Conservation (phyloP, 257 asterid species). For the Plantago ovata region DNA sequence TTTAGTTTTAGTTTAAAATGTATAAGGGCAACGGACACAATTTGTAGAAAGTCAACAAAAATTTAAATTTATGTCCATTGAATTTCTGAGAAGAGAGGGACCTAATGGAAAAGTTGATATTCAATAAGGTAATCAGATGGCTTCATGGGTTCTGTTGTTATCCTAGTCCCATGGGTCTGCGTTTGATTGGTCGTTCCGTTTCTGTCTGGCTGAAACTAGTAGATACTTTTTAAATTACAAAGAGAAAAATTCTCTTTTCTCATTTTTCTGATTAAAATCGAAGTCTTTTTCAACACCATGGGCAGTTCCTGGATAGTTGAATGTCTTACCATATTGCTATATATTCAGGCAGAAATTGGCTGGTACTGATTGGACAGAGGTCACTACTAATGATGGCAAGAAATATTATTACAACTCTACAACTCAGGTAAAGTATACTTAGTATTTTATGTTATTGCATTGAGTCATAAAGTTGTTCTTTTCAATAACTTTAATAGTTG, state of each 20-base stretch:
- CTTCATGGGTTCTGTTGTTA: no score
- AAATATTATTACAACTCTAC: slow-evolving; percentile 70
- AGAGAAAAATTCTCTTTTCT: neutral
- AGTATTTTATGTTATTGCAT: neutral
- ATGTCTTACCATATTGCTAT: slow-evolving; percentile 19
- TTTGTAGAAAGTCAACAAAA: no score
- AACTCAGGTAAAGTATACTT: slow-evolving; percentile 53
- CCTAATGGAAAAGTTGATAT: no score
- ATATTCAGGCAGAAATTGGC: slow-evolving; percentile 72
- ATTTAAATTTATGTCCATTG: no score
- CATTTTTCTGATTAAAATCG: slow-evolving; percentile 14
- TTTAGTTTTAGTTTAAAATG: no score
- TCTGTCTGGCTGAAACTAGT: neutral
- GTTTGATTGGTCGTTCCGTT: neutral
- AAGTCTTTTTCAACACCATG: no score
- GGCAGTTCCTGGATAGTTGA: neutral
- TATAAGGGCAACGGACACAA: no score
- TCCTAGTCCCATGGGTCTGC: neutral
- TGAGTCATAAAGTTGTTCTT: neutral
- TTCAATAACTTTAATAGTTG: slow-evolving; percentile 13
- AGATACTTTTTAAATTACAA: neutral
- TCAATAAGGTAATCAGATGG: no score
- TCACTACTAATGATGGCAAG: slow-evolving; percentile 86
- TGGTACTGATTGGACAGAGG: slow-evolving; percentile 87
- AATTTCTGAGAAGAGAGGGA: no score